Conservation (phyloP, 768 basidiomycete genomes). For the Boletales sp. region DNA sequence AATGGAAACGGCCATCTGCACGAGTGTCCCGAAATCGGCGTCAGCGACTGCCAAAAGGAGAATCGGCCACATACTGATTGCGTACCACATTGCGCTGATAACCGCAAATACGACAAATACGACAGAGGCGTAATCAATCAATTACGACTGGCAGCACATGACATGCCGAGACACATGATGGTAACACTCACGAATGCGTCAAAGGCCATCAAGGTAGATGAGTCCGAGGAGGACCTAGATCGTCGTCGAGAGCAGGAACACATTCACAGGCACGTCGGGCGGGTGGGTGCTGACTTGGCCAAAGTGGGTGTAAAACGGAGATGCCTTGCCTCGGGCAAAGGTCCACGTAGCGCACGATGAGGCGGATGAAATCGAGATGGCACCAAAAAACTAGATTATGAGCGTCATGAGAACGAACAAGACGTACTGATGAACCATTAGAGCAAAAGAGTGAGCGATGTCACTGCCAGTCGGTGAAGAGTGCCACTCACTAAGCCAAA, state of each 20-base stretch:
- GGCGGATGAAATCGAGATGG: conserved; percentile 62
- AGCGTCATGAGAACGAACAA: background rate
- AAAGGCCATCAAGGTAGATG: conserved; percentile 59
- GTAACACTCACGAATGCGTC: conserved; percentile 67
- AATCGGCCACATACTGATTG: conserved; percentile 41
- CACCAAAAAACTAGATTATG: conserved; percentile 46
- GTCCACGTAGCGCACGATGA: conserved; percentile 70
- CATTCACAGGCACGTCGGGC: conserved; percentile 54
- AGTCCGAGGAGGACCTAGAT: conserved; percentile 59
- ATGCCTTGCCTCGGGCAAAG: conserved; percentile 64
- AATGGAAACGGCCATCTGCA: conserved; percentile 41
- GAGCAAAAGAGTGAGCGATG: background rate
- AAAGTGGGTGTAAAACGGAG: conserved; percentile 52
- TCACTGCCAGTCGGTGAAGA: background rate
- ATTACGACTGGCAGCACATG: conserved; percentile 60
- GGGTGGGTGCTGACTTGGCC: conserved; percentile 38
- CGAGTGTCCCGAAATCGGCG: background rate
- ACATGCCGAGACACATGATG: conserved; percentile 62
- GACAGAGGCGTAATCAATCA: conserved; percentile 67
- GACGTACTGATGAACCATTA: conserved; percentile 43
- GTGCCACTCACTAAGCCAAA: conserved; percentile 49
- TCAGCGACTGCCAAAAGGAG: background rate
- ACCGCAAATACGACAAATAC: conserved; percentile 61
- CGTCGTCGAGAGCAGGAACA: conserved; percentile 53
- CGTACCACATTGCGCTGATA: conserved; percentile 60